Evolutionary conservation across 2,329 filamentous ascomycete genomes (phyloP), one percentile per base, ranked within the genome.

Genomic region (Penicillium sp.): DNA sequence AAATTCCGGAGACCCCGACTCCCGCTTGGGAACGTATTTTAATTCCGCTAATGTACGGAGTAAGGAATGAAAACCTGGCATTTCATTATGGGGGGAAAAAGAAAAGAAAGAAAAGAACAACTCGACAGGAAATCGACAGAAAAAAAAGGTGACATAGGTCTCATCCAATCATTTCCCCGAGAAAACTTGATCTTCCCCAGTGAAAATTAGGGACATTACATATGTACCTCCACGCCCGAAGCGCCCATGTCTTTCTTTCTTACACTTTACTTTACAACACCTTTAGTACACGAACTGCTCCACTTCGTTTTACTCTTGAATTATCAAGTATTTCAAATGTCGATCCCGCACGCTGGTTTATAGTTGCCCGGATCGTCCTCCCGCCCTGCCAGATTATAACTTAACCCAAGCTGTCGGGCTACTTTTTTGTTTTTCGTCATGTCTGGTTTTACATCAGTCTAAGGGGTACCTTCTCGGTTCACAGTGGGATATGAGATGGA

Each of bases 341-440:
- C 54, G 60, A 62, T 63, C 60, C 47, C 48, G 52, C 49, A 44
- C 54, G 45, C 39, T 56, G 50, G 59, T 57, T 63, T 66, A 65
- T 64, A 64, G 61, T 63, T 60, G 61, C 59, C 63, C 61, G 57
- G 60, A 66, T 58, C 58, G 54, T 63, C 64, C 58, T 65, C 58
- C 64, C 63, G 60, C 60, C 57, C 61, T 66, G 63, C 68, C 68
- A 67, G 66, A 67, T 61, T 62, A 58, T 65, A 72, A 70, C 70
- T 67, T 70, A 69, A 71, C 65, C 70, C 70, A 68, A 62, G 59
- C 64, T 70, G 66, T 68, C 68, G 70, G 70, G 68, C 65, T 67
- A 60, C 49, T 53, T 44, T 40, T 45, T 53, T 39, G 53, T 31
- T 41, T 24, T 39, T 16, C 45, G 29, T n/a, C 11, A 54, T 56